A percentile compares a stretch with the other conserved stretches of the same genome.
These are phyloP conservation scores for Cordyceps tenuipes DNA, from an alignment of 2,329 filamentous ascomycete genomes.

Conservation along the genomic window DNA sequence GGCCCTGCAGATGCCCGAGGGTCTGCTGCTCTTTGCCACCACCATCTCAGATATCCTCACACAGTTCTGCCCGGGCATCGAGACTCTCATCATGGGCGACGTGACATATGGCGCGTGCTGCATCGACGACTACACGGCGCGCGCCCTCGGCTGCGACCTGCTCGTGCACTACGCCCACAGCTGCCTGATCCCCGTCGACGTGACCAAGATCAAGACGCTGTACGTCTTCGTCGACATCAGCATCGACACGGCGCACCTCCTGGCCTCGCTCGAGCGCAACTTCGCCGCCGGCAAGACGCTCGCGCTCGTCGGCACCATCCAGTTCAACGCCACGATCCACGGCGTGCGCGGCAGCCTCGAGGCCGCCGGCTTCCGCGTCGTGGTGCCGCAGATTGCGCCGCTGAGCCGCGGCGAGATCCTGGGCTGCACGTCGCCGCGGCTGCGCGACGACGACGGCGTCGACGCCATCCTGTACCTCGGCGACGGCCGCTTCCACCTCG, in stretches of 20 bases:
- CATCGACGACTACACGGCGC: constrained; percentile 95
- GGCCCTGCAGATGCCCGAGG: constrained; percentile 95
- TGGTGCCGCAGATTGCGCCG: constrained; percentile 88
- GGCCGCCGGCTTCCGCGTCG: constrained; percentile 71
- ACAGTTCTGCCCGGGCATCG: constrained; percentile 83
- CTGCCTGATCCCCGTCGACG: constrained; percentile 90
- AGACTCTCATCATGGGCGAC: constrained; percentile 97
- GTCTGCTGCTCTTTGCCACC: constrained; percentile 87
- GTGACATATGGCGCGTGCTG: constrained; percentile 98
- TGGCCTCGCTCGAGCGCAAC: constrained; percentile 81
- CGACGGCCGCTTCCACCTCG: constrained; percentile 89
- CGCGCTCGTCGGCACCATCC: constrained; percentile 91
- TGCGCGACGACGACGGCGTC: constrained; percentile 49
- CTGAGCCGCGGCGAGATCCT: constrained; percentile 88
- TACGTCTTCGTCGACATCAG: constrained; percentile 98
- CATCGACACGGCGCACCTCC: constrained; percentile 82
- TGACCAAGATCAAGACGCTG: constrained; percentile 92
- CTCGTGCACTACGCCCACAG: constrained; percentile 96
- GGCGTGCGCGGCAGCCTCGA: constrained; percentile 71
- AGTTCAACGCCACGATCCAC: constrained; percentile 97
- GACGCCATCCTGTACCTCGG: constrained; percentile 84
- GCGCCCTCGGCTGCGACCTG: constrained; percentile 87
- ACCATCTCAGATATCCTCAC: constrained; percentile 95
- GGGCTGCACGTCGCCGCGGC: constrained; percentile 84
- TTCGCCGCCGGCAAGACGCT: constrained; percentile 79